phyloP scores from a whole-genome alignment of 768 basidiomycete species.

The Neoboletus magnificus region DNA sequence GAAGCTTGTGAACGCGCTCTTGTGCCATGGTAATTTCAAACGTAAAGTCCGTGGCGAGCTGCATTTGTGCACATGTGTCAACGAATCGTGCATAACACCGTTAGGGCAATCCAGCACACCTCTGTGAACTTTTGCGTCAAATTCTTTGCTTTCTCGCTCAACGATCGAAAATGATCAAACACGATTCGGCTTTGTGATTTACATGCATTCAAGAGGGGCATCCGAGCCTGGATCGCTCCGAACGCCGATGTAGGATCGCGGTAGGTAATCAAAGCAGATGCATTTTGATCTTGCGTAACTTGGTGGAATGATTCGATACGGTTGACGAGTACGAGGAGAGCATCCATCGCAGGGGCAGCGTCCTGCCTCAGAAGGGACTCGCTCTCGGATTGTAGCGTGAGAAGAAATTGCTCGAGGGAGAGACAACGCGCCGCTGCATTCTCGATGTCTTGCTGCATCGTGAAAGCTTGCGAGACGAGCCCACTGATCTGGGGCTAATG shows the following conservation, averaged over 20 bases:
- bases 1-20: background rate
- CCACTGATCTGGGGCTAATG: background rate
- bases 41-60: constrained; percentile 14
- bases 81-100: background rate
- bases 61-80: background rate
- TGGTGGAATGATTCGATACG: constrained; percentile 7
- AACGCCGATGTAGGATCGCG: constrained; percentile 2
- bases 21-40: constrained; percentile 3
- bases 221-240: background rate
- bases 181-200: constrained; percentile 8
- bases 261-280: background rate
- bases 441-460: constrained; percentile 7
- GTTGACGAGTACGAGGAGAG: constrained; percentile 1
- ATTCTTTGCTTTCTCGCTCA: constrained; percentile 7
- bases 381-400: background rate
- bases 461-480: background rate
- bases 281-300: background rate
- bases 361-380: constrained; percentile 1
- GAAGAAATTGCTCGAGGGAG: constrained; percentile 2
- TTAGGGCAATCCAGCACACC: background rate
- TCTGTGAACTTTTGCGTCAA: constrained; percentile 7
- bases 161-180: background rate
- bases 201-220: constrained; percentile 2
- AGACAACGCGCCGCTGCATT: background rate
- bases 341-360: constrained; percentile 5